phyloP scores from a whole-genome alignment of 2,329 filamentous ascomycete species.

The Balansia obtecta region DNA sequence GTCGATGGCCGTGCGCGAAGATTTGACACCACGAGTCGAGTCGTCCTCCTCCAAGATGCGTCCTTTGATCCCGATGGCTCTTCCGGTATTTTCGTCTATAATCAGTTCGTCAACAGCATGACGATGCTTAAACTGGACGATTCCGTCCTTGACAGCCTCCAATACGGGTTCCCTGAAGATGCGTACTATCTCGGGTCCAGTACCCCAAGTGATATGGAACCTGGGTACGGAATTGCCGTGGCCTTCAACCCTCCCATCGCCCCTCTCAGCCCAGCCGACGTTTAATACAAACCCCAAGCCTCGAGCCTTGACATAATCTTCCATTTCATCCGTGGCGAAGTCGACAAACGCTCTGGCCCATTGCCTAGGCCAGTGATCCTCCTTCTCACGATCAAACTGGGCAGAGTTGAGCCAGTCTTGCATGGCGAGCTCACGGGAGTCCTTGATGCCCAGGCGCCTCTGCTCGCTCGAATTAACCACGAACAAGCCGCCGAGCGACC shows the following conservation, averaged over 20 bases:
- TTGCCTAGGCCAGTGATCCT: constrained; percentile 44
- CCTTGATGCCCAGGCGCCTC: constrained; percentile 44
- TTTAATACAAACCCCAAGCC: constrained; percentile 41
- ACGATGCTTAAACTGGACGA: constrained; percentile 42
- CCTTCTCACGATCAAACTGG: constrained; percentile 41
- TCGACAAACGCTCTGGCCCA: constrained; percentile 55
- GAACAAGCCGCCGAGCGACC: constrained; percentile 51
- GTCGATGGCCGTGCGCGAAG: constrained; percentile 33
- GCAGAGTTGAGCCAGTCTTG: constrained; percentile 48
- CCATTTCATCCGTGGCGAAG: constrained; percentile 47
- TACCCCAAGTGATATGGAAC: constrained; percentile 52
- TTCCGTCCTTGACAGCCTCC: constrained; percentile 36
- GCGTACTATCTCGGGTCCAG: constrained; percentile 46
- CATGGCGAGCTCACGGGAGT: constrained; percentile 43
- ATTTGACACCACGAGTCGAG: constrained; percentile 36
- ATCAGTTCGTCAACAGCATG: constrained; percentile 46
- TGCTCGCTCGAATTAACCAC: constrained; percentile 45
- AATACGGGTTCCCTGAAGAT: constrained; percentile 44
- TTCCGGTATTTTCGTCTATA: constrained; percentile 34
- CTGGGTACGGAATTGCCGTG: constrained; percentile 51
- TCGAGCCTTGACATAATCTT: constrained; percentile 39
- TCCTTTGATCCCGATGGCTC: constrained; percentile 40
- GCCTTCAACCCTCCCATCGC: constrained; percentile 39
- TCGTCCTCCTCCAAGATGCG: constrained; percentile 39
- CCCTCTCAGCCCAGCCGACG: constrained; percentile 50